phyloP scores from a whole-genome alignment of 345 rosid species.

The Geranium rotundifolium region DNA sequence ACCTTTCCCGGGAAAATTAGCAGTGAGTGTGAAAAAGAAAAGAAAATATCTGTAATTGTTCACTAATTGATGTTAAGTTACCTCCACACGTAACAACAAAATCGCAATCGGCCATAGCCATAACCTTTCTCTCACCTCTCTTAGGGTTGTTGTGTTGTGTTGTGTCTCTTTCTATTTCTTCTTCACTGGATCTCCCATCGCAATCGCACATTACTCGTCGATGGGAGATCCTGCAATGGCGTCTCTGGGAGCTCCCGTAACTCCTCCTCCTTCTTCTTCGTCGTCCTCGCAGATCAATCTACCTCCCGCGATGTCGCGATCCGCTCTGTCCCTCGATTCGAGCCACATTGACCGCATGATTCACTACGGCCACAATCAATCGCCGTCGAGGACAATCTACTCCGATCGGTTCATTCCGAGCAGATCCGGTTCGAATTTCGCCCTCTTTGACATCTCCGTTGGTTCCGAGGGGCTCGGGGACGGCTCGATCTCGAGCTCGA shows the following conservation, averaged over 20 bases:
- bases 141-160: not conserved
- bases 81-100: not conserved
- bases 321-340: slow-evolving; percentile 27
- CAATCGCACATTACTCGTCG: not conserved
- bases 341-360: slow-evolving; percentile 58
- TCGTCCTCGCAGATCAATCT: slow-evolving; percentile 34
- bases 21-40: not conserved
- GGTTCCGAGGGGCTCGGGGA: slow-evolving; percentile 50
- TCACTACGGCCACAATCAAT: slow-evolving; percentile 45
- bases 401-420: slow-evolving; percentile 95
- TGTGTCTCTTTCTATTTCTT: not conserved
- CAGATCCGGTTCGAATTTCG: slow-evolving; percentile 92
- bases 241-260: not conserved
- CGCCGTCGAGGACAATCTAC: slow-evolving; percentile 76
- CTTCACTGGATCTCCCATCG: not conserved
- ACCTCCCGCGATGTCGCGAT: slow-evolving; percentile 43
- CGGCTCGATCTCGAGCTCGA: not conserved
- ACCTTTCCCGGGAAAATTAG: slow-evolving; percentile 10
- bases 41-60: not conserved
- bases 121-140: not conserved
- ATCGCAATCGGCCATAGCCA: not conserved
- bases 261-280: slow-evolving; percentile 4
- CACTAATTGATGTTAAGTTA: not conserved
- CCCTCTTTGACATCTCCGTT: slow-evolving; percentile 56
- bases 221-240: slow-evolving; percentile 22